Conservation (phyloP, 768 basidiomycete species). For the Boletus tomentosulus region DNA sequence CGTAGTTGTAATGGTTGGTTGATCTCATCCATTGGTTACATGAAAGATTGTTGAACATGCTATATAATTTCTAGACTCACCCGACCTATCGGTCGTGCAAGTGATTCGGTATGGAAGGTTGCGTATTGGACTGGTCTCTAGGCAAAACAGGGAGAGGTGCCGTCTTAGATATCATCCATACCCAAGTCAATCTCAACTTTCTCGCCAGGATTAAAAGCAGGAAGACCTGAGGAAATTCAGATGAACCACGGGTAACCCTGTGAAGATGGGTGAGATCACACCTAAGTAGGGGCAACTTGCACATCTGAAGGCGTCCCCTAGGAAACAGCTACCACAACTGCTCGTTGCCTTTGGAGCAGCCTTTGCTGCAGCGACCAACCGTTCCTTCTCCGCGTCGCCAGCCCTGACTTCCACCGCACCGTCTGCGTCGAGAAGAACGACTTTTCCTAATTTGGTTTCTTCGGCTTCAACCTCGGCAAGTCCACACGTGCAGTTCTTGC, state of each 20-base stretch:
- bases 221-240: slow-evolving; percentile 63
- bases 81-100: not conserved
- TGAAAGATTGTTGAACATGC: not conserved
- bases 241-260: slow-evolving; percentile 7
- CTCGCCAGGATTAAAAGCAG: slow-evolving; percentile 97
- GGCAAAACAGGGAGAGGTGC: not conserved
- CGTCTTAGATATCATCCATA: slow-evolving; percentile 78
- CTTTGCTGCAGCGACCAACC: slow-evolving; percentile 60
- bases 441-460: slow-evolving; percentile 56
- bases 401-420: slow-evolving; percentile 58
- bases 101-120: slow-evolving; percentile 1
- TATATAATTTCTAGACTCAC: slow-evolving; percentile 3
- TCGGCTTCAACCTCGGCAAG: slow-evolving; percentile 89
- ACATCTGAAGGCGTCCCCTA: slow-evolving; percentile 98
- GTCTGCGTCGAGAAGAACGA: slow-evolving; percentile 63
- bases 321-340: slow-evolving; percentile 95
- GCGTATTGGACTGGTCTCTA: not conserved
- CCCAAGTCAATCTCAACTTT: slow-evolving; percentile 89
- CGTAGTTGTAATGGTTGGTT: not conserved
- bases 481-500: slow-evolving; percentile 97
- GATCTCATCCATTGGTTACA: not conserved
- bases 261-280: slow-evolving; percentile 39
- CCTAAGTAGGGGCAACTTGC: slow-evolving; percentile 94
- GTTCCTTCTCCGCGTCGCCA: slow-evolving; percentile 56
- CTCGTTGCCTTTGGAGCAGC: slow-evolving; percentile 86